phyloP scores from a whole-genome alignment of 768 basidiomycete species.

The Nidula microcarpa region DNA sequence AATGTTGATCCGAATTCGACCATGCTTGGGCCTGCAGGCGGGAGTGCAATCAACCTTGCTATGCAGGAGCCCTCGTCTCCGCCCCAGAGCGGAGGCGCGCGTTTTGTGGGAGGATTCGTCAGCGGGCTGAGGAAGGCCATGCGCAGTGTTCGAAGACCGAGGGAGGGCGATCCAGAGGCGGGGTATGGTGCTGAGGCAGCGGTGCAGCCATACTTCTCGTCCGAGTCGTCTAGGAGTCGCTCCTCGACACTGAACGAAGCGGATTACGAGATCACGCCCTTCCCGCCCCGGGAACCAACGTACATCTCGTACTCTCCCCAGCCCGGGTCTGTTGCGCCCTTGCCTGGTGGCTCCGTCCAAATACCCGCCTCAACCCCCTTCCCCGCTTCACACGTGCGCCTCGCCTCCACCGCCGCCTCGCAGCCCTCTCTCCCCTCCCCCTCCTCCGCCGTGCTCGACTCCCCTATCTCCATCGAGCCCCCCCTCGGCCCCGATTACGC shows the following conservation, averaged over 20 bases:
- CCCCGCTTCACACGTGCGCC: background rate
- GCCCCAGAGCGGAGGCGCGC: background rate
- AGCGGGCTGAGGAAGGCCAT: background rate
- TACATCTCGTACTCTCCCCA: too few species aligned
- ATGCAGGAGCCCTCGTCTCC: background rate
- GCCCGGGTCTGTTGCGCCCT: too few species aligned
- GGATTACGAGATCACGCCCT: too few species aligned
- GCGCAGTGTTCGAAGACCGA: too few species aligned
- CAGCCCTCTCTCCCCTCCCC: slow-evolving; percentile 8
- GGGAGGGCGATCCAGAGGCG: too few species aligned
- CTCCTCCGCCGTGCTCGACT: slow-evolving; percentile 14
- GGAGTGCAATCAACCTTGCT: background rate
- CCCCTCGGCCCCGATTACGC: slow-evolving; percentile 42
- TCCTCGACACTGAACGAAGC: too few species aligned
- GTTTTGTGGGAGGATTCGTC: background rate
- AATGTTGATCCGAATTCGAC: background rate
- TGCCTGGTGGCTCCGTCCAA: background rate
- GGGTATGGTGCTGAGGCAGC: too few species aligned
- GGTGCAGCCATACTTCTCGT: too few species aligned
- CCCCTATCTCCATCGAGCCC: slow-evolving; percentile 38
- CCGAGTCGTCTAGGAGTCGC: too few species aligned
- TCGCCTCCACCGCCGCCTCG: background rate
- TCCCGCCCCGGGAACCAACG: too few species aligned
- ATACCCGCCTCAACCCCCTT: background rate
- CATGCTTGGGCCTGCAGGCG: background rate